Base-by-base conservation (phyloP, 1,284 basidiomycete species). In the Pseudozyma sp. region DNA sequence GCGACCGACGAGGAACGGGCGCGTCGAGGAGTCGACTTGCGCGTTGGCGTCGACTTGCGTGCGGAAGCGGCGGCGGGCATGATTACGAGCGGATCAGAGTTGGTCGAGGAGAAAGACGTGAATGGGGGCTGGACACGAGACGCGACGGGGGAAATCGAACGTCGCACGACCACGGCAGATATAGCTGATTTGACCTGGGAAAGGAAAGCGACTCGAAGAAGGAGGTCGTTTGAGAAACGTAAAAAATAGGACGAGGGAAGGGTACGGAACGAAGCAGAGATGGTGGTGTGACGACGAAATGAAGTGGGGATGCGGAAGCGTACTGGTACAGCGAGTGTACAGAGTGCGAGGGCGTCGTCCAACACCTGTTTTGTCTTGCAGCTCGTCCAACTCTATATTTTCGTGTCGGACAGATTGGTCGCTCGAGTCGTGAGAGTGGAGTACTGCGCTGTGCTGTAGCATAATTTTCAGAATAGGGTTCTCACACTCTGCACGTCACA, bases 1-100 rank as follows among this genome's bases (percentile, higher is more conserved):
- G 72, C 63, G 14, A 81, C 78, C 46, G 78, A 80, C 42, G 78
- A 80, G 19, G 79, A 81, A 43, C 79, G 75, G 34, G 70, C 78
- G 49, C 79, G 75, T 45, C 79, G 78, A 42, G 79, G 79, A n/a
- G 79, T 81, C 54, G 72, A 69, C 55, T 69, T 69, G 65, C 70
- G 70, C 57, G 70, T 73, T 14, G 70, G 69, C 14, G 69, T 72
- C 24, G 72, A 61, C 42, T 68, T 69, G 56, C 70, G 66, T 14
- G 70, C 46, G 37, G 70, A 61, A 39, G 70, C 46, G 30, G 66
- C 66, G 34, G 72, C 67, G 42, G 72, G 72, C 72, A 75, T 58
- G 64, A 17, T 19, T 13, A 13, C 11, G 24, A n/a, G 46, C 11
- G 50, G 35, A 42, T 30, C 13, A 42, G 11, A 10, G 35, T 37